Percentiles rank a stretch among this genome's conserved stretches.
phyloP scores from a whole-genome alignment of 495 filamentous ascomycete genomes.

The Podospora pseudocomata region DNA sequence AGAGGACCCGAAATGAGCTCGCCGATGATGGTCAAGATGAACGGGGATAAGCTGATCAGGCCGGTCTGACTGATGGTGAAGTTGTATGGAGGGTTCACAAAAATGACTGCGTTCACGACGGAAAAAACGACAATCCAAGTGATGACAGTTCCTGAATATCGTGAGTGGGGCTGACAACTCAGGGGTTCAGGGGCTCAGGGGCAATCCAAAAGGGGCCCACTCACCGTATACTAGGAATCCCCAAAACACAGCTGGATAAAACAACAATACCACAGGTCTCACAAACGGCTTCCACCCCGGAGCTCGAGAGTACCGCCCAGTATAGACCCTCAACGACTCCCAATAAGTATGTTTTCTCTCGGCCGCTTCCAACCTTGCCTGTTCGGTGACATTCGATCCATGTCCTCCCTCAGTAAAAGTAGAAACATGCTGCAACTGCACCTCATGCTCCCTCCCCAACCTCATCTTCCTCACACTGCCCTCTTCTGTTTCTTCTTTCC shows the following conservation, averaged over 20 bases:
- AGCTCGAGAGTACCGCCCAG: conserved; percentile 41
- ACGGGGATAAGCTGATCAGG: conserved; percentile 48
- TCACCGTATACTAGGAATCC: conserved; percentile 50
- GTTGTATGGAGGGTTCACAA: conserved; percentile 50
- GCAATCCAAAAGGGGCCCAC: not conserved
- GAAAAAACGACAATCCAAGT: conserved; percentile 54
- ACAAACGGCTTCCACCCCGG: conserved; percentile 50
- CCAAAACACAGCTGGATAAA: conserved; percentile 54
- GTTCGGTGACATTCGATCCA: conserved; percentile 21
- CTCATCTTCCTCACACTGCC: conserved; percentile 16
- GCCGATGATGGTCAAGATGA: conserved; percentile 49
- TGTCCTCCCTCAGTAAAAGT: conserved; percentile 26
- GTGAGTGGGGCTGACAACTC: not conserved
- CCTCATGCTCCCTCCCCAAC: conserved; percentile 23
- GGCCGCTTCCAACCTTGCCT: not conserved
- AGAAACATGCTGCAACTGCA: conserved; percentile 24
- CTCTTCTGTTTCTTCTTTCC: conserved; percentile 21
- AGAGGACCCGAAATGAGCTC: conserved; percentile 48
- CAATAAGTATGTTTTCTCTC: conserved; percentile 35
- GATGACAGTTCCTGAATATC: conserved; percentile 34
- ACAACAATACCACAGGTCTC: conserved; percentile 49
- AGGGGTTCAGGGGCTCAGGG: not conserved
- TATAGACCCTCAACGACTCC: conserved; percentile 33
- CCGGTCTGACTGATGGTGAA: conserved; percentile 49
- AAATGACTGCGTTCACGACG: conserved; percentile 51